Base-by-base conservation (phyloP, 257 asterid genomes). In the Misopates orontium region DNA sequence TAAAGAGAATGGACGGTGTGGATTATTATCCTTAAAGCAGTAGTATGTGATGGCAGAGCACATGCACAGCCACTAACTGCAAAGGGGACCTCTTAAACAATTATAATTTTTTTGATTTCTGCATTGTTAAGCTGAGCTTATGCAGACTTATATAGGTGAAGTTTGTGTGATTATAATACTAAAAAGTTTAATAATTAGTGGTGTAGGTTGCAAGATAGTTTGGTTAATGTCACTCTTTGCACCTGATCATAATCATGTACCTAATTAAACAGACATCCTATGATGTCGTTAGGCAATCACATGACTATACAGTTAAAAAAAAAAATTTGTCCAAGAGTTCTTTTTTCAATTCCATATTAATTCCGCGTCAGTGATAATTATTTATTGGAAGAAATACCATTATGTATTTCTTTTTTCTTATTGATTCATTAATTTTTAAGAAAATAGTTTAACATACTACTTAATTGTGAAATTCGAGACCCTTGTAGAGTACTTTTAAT, bases 11-110 rank as follows among this genome's bases (percentile, higher is more conserved):
- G 87, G 95, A 77, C 89, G 89, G 95, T 85, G 80, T 61, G 85
- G 83, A 81, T 80, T 79, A 70, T 78, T 75, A 61, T 49, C 70
- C 36, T 73, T 69, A 83, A 87, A 80, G 87, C 72, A 67, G 63
- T 72, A 57, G 67, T 75, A 49, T 79, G 81, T 66, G 82, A 79
- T 82, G 87, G 89, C 87, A 80, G 79, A 78, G 89, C 96, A 89
- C 91, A 85, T 89, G 96, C 82, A 87, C 70, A 64, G 83, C 78
- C 79, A 77, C 83, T 60, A 73, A 79, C 75, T 32, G 75, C 64
- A 25, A 28, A 57, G 66, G 65, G 68, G 69, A 24, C 77, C 61
- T 68, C 44, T 25, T 47, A 22, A 20, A 61, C 39, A 58, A 24
- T 56, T 57, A 5, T 10, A 12, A 2, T 31, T 28, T 21, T 58